Conservation (phyloP, 768 basidiomycete genomes). For the Chlorophyllum brunneum region DNA sequence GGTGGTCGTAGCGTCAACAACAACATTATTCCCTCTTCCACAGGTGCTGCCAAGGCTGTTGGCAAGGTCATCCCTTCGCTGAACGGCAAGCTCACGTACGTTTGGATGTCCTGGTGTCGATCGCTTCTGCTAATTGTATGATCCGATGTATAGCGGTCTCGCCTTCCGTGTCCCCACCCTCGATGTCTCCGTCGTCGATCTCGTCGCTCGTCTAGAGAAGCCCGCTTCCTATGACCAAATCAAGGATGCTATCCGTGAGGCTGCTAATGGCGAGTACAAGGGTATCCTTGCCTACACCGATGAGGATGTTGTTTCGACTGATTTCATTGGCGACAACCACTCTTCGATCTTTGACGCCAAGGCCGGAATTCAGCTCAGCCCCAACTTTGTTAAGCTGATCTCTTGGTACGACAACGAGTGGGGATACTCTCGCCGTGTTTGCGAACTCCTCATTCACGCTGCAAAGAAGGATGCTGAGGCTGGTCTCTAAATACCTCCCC, state of each 20-base stretch:
- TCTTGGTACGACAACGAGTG: conserved; percentile 95
- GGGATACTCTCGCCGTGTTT: conserved; percentile 91
- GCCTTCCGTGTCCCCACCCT: conserved; percentile 96
- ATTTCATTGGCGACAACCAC: conserved; percentile 75
- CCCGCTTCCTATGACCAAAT: conserved; percentile 83
- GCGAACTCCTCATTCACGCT: conserved; percentile 81
- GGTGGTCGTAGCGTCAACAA: conserved; percentile 93
- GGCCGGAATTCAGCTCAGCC: conserved; percentile 90
- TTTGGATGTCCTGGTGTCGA: conserved; percentile 2
- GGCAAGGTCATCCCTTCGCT: conserved; percentile 96
- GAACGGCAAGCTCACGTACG: conserved; percentile 97
- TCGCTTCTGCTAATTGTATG: background rate
- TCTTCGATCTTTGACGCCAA: conserved; percentile 93
- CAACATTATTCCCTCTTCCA: conserved; percentile 99
- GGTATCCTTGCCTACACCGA: conserved; percentile 90
- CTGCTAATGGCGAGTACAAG: conserved; percentile 65
- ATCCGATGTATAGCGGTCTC: conserved; percentile 60
- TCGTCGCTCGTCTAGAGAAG: conserved; percentile 91
- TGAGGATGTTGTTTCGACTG: conserved; percentile 89
- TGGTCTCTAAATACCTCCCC: conserved; percentile 23
- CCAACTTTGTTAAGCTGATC: conserved; percentile 94
- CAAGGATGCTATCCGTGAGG: conserved; percentile 80
- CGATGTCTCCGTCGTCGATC: conserved; percentile 97
- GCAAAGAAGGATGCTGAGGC: conserved; percentile 64
- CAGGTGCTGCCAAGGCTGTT: conserved; percentile 98